Conservation (phyloP, 2,329 filamentous ascomycete genomes). For the Ceratocystiopsis sp. region DNA sequence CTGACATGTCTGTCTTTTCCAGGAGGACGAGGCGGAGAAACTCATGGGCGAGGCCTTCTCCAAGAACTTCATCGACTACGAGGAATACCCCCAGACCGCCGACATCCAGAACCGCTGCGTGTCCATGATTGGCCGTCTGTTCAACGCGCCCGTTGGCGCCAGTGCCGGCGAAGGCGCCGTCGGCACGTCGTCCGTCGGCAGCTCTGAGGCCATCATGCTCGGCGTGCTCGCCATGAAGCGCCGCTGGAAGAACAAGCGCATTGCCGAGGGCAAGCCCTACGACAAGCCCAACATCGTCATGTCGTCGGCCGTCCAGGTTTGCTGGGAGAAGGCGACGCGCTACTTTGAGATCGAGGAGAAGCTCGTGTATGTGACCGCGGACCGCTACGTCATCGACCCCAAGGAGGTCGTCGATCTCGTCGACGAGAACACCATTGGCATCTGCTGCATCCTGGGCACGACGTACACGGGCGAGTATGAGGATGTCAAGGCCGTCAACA, state of each 20-base stretch:
- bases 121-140: slow-evolving; percentile 77
- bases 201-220: slow-evolving; percentile 77
- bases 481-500: slow-evolving; percentile 82
- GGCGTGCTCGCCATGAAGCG: slow-evolving; percentile 85
- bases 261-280: slow-evolving; percentile 63
- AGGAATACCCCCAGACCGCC: slow-evolving; percentile 65
- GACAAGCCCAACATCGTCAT: slow-evolving; percentile 85
- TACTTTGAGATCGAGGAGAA: slow-evolving; percentile 93
- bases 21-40: slow-evolving; percentile 90
- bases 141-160: slow-evolving; percentile 51
- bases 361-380: slow-evolving; percentile 46
- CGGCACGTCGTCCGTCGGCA: slow-evolving; percentile 78
- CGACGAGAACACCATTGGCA: slow-evolving; percentile 68
- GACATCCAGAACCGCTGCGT: slow-evolving; percentile 87
- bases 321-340: slow-evolving; percentile 83
- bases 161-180: slow-evolving; percentile 45
- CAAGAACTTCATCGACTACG: slow-evolving; percentile 92
- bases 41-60: slow-evolving; percentile 85
- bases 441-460: slow-evolving; percentile 77
- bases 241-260: slow-evolving; percentile 75
- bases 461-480: slow-evolving; percentile 96
- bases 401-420: slow-evolving; percentile 41
- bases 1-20: neutral
- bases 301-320: slow-evolving; percentile 91
- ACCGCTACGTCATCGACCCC: slow-evolving; percentile 45